Percentiles rank a stretch among this genome's conserved stretches.
Evolutionary conservation across 495 filamentous ascomycete genomes (phyloP).

Genomic region (Peziza echinospora): DNA sequence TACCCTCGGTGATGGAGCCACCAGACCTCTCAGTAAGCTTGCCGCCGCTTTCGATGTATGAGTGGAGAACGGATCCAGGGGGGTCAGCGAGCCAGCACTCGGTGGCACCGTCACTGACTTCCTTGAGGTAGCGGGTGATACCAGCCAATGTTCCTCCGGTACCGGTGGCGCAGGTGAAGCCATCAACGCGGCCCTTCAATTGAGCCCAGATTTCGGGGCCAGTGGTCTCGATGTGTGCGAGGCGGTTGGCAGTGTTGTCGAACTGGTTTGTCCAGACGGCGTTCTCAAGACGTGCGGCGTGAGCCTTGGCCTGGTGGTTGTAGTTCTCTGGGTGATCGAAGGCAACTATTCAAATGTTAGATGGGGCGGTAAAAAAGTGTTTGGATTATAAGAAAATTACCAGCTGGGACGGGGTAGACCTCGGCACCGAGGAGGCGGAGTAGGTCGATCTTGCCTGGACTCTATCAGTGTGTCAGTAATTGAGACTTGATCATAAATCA

Average conservation of each 20-base stretch:
- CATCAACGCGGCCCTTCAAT: conserved; percentile 67
- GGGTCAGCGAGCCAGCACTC: conserved; percentile 84
- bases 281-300: conserved; percentile 67
- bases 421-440: conserved; percentile 83
- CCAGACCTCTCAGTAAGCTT: conserved; percentile 61
- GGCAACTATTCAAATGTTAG: too few species aligned
- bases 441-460: conserved; percentile 91
- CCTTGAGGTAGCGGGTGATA: conserved; percentile 74
- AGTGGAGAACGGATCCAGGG: conserved; percentile 76
- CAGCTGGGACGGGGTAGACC: conserved; percentile 89
- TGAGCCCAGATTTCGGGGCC: conserved; percentile 96
- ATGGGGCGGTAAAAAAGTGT: not conserved
- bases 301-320: conserved; percentile 81
- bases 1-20: conserved; percentile 87
- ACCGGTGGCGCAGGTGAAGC: conserved; percentile 86
- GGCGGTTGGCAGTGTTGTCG: conserved; percentile 84
- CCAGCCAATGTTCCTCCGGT: conserved; percentile 85
- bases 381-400: not conserved
- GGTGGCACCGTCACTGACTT: conserved; percentile 54
- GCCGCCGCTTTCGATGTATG: conserved; percentile 71
- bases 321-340: conserved; percentile 93
- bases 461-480: conserved; percentile 32
- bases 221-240: conserved; percentile 89
- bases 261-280: conserved; percentile 99
- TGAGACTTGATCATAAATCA: not conserved